Conservation (phyloP, 306 rosid genomes). For the Mimosa bimucronata region DNA sequence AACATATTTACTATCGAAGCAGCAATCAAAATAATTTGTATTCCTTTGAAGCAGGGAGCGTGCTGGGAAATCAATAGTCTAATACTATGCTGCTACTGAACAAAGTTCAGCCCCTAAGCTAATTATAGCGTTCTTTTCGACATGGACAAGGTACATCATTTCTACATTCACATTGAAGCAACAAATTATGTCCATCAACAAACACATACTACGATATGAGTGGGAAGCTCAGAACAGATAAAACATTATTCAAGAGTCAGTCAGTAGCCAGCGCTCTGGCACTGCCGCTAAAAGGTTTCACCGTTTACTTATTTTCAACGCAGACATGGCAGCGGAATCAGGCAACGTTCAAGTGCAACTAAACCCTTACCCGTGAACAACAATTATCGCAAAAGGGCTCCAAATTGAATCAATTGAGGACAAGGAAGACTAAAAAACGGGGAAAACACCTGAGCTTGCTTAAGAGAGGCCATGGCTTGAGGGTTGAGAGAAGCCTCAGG, state of each 20-base stretch:
- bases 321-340: no score
- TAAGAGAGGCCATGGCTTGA: slow-evolving; percentile 87
- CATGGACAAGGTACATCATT: neutral
- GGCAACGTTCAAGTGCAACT: neutral
- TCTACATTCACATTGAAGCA: neutral
- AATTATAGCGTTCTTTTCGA: neutral
- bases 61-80: neutral
- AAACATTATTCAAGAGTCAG: neutral
- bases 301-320: no score
- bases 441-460: slow-evolving; percentile 99
- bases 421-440: neutral
- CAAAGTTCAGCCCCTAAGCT: neutral
- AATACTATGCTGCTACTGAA: neutral
- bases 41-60: neutral
- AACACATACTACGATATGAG: neutral
- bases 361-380: neutral
- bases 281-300: neutral
- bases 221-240: neutral
- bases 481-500: slow-evolving; percentile 77
- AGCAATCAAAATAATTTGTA: neutral
- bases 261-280: neutral
- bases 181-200: neutral
- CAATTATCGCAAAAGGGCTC: neutral
- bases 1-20: neutral
- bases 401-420: neutral